Evolutionary conservation across 371 early-diverging fungal genomes (phyloP).

Genomic region (Syncephalis fuscata): DNA sequence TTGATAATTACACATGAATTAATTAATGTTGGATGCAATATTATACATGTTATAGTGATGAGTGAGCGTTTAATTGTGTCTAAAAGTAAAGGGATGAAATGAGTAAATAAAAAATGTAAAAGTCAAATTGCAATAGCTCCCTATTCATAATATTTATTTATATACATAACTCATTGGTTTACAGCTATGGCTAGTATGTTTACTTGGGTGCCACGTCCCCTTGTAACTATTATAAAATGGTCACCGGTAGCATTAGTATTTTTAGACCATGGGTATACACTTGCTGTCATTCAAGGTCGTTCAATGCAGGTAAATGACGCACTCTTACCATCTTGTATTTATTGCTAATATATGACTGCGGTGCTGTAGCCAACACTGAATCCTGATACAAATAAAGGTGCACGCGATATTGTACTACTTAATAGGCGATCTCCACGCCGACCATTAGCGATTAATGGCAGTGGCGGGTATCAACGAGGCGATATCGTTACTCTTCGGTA

Average conservation of each 20-base stretch:
- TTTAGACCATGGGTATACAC: constrained; percentile 37
- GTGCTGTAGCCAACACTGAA: constrained; percentile 61
- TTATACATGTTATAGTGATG: too few species aligned
- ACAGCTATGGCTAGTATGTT: too few species aligned
- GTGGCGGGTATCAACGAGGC: too few species aligned
- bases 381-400: constrained; percentile 58
- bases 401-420: constrained; percentile 58
- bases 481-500: constrained; percentile 72
- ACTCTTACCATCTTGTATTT: not conserved
- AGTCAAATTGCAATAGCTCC: too few species aligned
- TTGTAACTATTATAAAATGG: constrained; percentile 20
- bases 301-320: constrained; percentile 46
- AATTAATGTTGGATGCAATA: too few species aligned
- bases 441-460: constrained; percentile 37
- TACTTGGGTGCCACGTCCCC: too few species aligned
- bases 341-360: not conserved
- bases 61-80: too few species aligned
- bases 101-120: too few species aligned
- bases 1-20: too few species aligned
- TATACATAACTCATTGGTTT: too few species aligned
- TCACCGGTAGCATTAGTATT: constrained; percentile 36
- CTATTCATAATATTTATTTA: too few species aligned
- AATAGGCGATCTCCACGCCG: constrained; percentile 39
- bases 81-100: too few species aligned
- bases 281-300: constrained; percentile 37